A percentile compares a stretch with the other conserved stretches of the same genome.
These are phyloP conservation scores for Epichloe sibirici DNA, from an alignment of 2,329 filamentous ascomycete genomes.

Conservation along the genomic window DNA sequence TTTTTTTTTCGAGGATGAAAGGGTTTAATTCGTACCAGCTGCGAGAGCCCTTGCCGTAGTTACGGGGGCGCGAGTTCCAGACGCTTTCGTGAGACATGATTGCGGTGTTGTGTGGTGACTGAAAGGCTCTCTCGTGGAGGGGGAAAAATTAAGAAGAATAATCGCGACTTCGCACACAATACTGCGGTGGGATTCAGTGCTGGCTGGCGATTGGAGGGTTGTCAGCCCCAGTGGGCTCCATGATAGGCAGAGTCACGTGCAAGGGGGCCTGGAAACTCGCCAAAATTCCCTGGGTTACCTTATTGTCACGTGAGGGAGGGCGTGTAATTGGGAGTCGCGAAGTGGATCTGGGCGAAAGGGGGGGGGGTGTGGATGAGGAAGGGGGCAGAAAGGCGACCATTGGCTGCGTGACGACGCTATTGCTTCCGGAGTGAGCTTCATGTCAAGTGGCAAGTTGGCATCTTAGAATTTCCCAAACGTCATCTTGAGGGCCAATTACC, in stretches of 20 bases:
- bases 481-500: background rate
- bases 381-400: background rate
- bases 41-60: constrained; percentile 93
- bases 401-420: background rate
- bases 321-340: background rate
- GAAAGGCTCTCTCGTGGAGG: constrained; percentile 10
- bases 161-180: constrained; percentile 5
- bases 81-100: constrained; percentile 77
- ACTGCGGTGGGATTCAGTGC: constrained; percentile 10
- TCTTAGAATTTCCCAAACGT: background rate
- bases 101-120: constrained; percentile 18
- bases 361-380: constrained; percentile 1
- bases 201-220: constrained; percentile 24
- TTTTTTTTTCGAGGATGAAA: background rate
- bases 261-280: background rate
- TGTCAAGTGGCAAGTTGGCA: background rate
- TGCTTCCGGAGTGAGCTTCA: background rate
- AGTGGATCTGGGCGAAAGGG: background rate
- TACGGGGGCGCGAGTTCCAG: constrained; percentile 97
- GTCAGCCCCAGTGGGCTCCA: constrained; percentile 20
- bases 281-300: background rate
- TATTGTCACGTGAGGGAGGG: constrained; percentile 11
- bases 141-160: constrained; percentile 11
- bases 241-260: background rate
- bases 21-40: constrained; percentile 56